phyloP scores from a whole-genome alignment of 495 filamentous ascomycete species.

The Penicillium soppii region DNA sequence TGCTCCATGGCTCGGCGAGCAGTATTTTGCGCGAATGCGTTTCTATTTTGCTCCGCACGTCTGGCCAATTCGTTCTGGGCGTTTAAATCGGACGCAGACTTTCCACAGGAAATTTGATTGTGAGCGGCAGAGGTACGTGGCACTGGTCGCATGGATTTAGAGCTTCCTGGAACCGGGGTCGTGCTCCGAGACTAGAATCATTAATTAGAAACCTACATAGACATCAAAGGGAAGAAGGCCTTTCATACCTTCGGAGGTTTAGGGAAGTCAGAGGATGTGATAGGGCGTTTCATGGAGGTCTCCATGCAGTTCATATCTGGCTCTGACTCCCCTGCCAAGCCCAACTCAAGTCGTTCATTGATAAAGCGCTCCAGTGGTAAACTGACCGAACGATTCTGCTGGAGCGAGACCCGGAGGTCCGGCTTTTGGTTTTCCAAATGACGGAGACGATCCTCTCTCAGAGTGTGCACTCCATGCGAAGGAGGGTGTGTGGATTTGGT shows the following conservation, averaged over 20 bases:
- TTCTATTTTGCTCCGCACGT: conserved; percentile 13
- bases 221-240: not conserved
- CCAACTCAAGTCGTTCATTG: conserved; percentile 39
- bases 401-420: conserved; percentile 20
- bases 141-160: conserved; percentile 11
- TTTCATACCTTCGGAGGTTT: conserved; percentile 4
- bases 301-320: conserved; percentile 10
- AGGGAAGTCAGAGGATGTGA: conserved; percentile 4
- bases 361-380: conserved; percentile 47
- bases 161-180: conserved; percentile 3
- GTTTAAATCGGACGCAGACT: conserved; percentile 21
- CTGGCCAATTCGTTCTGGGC: conserved; percentile 8
- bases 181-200: not conserved
- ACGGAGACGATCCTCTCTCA: conserved; percentile 37
- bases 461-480: conserved; percentile 27
- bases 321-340: conserved; percentile 17
- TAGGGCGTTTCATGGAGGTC: conserved; percentile 3
- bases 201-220: not conserved
- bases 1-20: conserved; percentile 18
- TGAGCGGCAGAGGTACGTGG: conserved; percentile 17
- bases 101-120: conserved; percentile 18
- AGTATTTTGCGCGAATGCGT: conserved; percentile 14
- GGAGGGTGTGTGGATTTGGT: conserved; percentile 18
- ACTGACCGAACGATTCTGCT: conserved; percentile 37
- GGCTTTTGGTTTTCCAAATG: conserved; percentile 29